phyloP scores from a whole-genome alignment of 257 asterid genomes.

The Craterostigma plantagineum region DNA sequence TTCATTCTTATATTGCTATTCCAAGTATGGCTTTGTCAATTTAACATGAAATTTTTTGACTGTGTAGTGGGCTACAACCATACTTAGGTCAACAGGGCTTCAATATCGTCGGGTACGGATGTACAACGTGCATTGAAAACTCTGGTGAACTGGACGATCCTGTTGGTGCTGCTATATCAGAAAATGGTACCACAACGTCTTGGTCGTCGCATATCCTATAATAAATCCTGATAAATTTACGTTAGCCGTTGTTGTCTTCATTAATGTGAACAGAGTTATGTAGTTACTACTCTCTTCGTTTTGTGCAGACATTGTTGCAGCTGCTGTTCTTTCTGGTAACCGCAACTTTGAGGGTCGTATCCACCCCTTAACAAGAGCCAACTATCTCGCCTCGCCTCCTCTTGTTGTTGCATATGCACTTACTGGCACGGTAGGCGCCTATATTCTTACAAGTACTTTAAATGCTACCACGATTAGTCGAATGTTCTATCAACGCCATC shows the following conservation, averaged over 20 bases:
- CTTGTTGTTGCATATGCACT: conserved; percentile 95
- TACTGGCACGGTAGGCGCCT: conserved; percentile 78
- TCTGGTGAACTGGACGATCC: too few species aligned
- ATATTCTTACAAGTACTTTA: neutral
- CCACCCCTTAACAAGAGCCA: conserved; percentile 85
- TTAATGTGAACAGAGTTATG: conserved; percentile 4
- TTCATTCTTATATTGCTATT: conserved; percentile 1
- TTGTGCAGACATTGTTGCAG: conserved; percentile 71
- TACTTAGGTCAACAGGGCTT: conserved; percentile 86
- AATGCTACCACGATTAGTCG: too few species aligned
- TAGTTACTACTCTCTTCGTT: conserved; percentile 6
- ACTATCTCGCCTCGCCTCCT: conserved; percentile 97
- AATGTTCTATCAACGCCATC: too few species aligned
- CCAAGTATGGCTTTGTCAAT: too few species aligned
- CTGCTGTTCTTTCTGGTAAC: conserved; percentile 95
- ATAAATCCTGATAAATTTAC: neutral
- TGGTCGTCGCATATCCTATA: too few species aligned
- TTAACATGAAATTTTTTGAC: conserved; percentile 1
- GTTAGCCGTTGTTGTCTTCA: conserved; percentile 1
- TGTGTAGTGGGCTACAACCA: conserved; percentile 64
- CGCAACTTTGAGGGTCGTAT: conserved; percentile 97
- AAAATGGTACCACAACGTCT: too few species aligned
- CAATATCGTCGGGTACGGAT: conserved; percentile 82
- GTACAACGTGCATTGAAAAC: conserved; percentile 91
- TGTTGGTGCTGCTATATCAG: too few species aligned